Evolutionary conservation across 768 basidiomycete genomes (phyloP).

Genomic region (Pleurotus eryngii): DNA sequence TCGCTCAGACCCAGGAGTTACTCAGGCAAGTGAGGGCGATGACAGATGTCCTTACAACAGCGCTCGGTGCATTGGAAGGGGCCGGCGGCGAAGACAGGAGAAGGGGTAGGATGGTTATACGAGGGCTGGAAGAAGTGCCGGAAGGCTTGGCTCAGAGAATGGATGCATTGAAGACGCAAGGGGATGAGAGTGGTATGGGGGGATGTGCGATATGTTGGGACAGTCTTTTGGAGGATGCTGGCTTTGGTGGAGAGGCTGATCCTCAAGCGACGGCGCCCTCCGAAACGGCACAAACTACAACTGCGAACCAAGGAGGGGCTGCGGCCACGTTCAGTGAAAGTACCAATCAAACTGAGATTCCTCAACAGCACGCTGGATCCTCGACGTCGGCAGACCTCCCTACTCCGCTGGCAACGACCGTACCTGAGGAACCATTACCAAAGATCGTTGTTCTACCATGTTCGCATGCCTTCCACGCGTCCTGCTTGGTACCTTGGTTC

Average conservation of each 20-base stretch:
- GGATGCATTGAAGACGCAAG: slow-evolving; percentile 26
- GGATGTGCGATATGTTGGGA: slow-evolving; percentile 82
- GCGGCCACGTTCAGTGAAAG: slow-evolving; percentile 2
- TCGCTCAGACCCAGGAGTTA: not conserved
- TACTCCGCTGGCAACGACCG: slow-evolving; percentile 1
- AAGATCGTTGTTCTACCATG: slow-evolving; percentile 73
- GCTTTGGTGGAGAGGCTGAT: slow-evolving; percentile 17
- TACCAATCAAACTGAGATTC: not conserved
- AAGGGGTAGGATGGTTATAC: slow-evolving; percentile 59
- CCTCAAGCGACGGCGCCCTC: slow-evolving; percentile 15
- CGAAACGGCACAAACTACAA: not conserved
- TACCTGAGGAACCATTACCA: slow-evolving; percentile 16
- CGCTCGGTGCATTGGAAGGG: not conserved
- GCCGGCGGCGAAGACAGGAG: slow-evolving; percentile 54
- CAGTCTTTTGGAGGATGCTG: slow-evolving; percentile 44
- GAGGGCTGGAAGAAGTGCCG: slow-evolving; percentile 64
- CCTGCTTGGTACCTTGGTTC: slow-evolving; percentile 82
- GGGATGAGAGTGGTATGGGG: slow-evolving; percentile 26
- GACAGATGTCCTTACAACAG: slow-evolving; percentile 2
- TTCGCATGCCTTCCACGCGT: slow-evolving; percentile 77
- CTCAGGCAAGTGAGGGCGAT: not conserved
- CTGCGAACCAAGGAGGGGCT: no score
- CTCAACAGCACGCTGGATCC: slow-evolving; percentile 10
- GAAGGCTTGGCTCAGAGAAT: slow-evolving; percentile 63
- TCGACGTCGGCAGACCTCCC: not conserved